These are phyloP conservation scores for Pneumocystis carinii DNA, from an alignment of 1,139 yeast species.

Conservation along the genomic window DNA sequence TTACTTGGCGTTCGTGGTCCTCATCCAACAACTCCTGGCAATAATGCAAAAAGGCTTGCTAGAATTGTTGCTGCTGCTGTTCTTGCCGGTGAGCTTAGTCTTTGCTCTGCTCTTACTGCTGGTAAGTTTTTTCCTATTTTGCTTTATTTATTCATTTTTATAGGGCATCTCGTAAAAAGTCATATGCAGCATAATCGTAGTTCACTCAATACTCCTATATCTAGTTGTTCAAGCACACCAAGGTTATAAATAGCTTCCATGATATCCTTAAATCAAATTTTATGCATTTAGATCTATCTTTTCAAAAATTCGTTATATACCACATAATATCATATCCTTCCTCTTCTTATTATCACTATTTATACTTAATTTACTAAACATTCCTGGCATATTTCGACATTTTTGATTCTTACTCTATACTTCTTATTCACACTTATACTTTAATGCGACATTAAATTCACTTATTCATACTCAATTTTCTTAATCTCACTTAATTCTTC, in stretches of 20 bases:
- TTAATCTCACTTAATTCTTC: too few species aligned
- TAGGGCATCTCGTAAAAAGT: conserved; percentile 80
- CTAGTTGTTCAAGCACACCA: conserved; percentile 10
- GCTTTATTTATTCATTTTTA: neutral
- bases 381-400: neutral
- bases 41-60: conserved; percentile 90
- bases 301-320: neutral
- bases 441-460: too few species aligned
- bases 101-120: conserved; percentile 91
- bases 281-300: neutral
- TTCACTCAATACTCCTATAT: conserved; percentile 28
- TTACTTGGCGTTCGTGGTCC: conserved; percentile 92
- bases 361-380: neutral
- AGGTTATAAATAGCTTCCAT: neutral
- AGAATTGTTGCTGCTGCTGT: conserved; percentile 87
- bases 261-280: neutral
- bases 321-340: too few species aligned
- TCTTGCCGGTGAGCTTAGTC: conserved; percentile 87
- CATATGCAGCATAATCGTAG: conserved; percentile 93
- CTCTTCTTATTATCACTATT: neutral
- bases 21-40: conserved; percentile 85
- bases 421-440: neutral
- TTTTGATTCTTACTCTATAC: neutral
- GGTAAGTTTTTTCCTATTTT: conserved; percentile 22
- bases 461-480: too few species aligned